Evolutionary conservation across 768 basidiomycete species (phyloP), one percentile per base, ranked within the genome.

Genomic region (Lactifluus volemus): DNA sequence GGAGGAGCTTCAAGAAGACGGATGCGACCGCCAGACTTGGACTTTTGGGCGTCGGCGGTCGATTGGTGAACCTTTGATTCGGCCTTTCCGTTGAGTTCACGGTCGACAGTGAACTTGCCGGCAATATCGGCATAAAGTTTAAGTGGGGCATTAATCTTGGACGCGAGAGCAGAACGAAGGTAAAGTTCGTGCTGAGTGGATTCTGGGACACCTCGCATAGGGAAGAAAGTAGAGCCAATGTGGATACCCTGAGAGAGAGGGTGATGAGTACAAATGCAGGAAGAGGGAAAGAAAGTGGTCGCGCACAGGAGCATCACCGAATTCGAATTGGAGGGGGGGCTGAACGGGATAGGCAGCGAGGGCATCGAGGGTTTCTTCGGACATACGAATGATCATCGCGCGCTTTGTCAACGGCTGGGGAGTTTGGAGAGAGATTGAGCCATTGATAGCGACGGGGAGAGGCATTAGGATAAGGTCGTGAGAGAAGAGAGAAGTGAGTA

Each of bases 351-450:
- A 71, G 0, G 77, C 73, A 47, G 84, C 80, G 47, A 90, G 79
- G 1, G 85, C 84, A 58, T 88, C 83, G 61, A 90, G 76, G 0
- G 85, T 83, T 70, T 88, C 85, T 38, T 81, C 77, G 4, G 89
- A 83, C 80, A 91, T 78, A 59, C 87, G 84, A 44, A 91, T 80
- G 53, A 91, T 75, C 82, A 89, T 84, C 51, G 88, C 89, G 29
- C 79, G 79, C 75, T 88, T 89, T 12, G 83, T 83, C 61, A 79
- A 82, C 4, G 84, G 77, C 38, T 82, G 81, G 38, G 78, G 69
- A 0, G 80, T 74, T 47, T 84, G 79, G 47, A 91, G 78, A 9
- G 84, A 76, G 48, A 89, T 77, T 10, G 77, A 73, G 1, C 75
- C 73, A 66, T 78, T 75, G 44, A 55, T n/a, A 42, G 57, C 56